Base-by-base conservation (phyloP, 805 yeast species). In the Kluyveromyces nonfermentans region DNA sequence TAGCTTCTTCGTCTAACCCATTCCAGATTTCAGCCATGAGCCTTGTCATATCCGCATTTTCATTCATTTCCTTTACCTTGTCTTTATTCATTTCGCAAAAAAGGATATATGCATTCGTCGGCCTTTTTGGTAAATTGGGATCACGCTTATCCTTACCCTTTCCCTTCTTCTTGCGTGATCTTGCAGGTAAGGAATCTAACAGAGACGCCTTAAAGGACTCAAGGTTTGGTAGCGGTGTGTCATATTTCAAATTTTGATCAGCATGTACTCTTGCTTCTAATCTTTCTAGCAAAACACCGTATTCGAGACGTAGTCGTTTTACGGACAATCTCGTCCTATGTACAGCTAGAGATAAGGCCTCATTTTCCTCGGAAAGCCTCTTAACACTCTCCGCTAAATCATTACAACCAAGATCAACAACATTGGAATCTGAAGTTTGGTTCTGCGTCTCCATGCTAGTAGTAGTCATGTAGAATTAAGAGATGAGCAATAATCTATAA, bases 21-120 rank as follows among this genome's bases (percentile, higher is more conserved):
- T 85, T 85, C 97, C 97, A 89, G 4, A 82, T 80, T 49, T 85
- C 96, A 1, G 95, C 78, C 68, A 89, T 69, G 14, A 82, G 82
- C 55, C 77, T 81, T 2, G 95, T 81, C 37, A 85, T 69, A 57
- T 89, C 96, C 33, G 65, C 65, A 25, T 71, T 69, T 8, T 79
- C 80, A 3, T 77, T 74, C 48, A 74, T 77, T 41, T 73, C 71
- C 48, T 76, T 78, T 33, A 86, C 73, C 40, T 74, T 70, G 38
- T 85, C 95, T 62, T 85, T 85, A 56, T 86, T 94, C 66, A 75
- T 67, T 46, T 89, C 97, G 64, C 96, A 89, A 57, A 83, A 88
- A 43, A 86, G 75, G 49, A 86, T 69, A 56, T 88, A 89, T 5
- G 96, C 95, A 62, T 88, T 89, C 3, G 93, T 82, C 5, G 96